phyloP scores from a whole-genome alignment of 129 eudicot species.

The Flaveria bidentis region DNA sequence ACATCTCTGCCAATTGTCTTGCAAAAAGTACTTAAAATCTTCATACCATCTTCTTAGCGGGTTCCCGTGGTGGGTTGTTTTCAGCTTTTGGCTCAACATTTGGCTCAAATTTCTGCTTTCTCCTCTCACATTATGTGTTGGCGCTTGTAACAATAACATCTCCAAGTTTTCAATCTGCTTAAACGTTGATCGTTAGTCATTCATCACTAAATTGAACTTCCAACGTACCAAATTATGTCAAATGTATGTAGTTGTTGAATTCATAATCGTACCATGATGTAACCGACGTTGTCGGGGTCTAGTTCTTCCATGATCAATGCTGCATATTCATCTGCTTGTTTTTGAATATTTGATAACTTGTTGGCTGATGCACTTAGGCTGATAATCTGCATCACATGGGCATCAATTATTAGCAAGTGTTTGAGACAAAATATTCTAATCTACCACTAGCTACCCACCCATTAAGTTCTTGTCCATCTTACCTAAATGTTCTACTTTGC shows the following conservation, averaged over 20 bases:
- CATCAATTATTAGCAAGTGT: not conserved
- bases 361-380: conserved; percentile 82
- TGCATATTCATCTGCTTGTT: conserved; percentile 80
- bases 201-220: not conserved
- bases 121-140: conserved; percentile 47
- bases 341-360: conserved; percentile 73
- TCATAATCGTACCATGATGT: conserved; percentile 57
- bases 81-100: conserved; percentile 64
- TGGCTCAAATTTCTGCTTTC: conserved; percentile 61
- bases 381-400: conserved; percentile 60
- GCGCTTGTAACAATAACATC: conserved; percentile 67
- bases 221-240: not conserved
- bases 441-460: conserved; percentile 32
- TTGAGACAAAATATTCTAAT: conserved; percentile 24
- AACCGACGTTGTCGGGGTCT: conserved; percentile 69
- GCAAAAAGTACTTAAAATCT: conserved; percentile 18
- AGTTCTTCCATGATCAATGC: conserved; percentile 88
- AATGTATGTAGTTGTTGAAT: not conserved
- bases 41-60: conserved; percentile 18
- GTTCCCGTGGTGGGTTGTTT: conserved; percentile 28
- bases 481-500: not conserved
- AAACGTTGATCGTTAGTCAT: not conserved
- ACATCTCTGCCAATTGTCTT: conserved; percentile 19
- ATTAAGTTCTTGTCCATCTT: conserved; percentile 11
- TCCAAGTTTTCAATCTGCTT: conserved; percentile 67